These are phyloP conservation scores for Globisporangium nagaii DNA, from an alignment of 352 stramenopile genomes.

Conservation along the genomic window DNA sequence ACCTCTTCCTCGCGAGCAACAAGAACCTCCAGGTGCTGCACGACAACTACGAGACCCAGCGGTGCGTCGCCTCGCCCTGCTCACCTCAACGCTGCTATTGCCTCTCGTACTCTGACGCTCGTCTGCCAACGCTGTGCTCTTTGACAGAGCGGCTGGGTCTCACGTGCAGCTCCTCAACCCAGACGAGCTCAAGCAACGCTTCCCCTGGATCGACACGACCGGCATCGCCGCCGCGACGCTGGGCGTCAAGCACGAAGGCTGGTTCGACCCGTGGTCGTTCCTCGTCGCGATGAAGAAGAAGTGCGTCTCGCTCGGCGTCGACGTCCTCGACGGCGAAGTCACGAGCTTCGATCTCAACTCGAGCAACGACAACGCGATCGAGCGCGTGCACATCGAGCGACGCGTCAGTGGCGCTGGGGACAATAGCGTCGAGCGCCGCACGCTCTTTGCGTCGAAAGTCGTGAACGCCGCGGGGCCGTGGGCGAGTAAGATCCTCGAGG, in stretches of 20 bases:
- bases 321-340: constrained; percentile 68
- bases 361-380: constrained; percentile 43
- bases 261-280: constrained; percentile 84
- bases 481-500: constrained; percentile 61
- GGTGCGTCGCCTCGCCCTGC: constrained; percentile 20
- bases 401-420: constrained; percentile 16
- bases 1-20: constrained; percentile 76
- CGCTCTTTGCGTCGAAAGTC: constrained; percentile 47
- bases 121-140: too few species aligned
- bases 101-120: background rate
- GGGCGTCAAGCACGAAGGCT: constrained; percentile 68
- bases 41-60: constrained; percentile 51
- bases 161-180: constrained; percentile 50
- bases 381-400: constrained; percentile 51
- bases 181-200: constrained; percentile 47
- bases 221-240: constrained; percentile 55
- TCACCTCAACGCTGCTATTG: too few species aligned
- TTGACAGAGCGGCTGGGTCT: constrained; percentile 28
- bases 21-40: constrained; percentile 49
- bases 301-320: constrained; percentile 58
- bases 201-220: constrained; percentile 73
- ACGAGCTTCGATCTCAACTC: constrained; percentile 52
- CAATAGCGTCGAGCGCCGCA: constrained; percentile 17
- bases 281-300: constrained; percentile 73
- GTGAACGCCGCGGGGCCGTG: constrained; percentile 76